phyloP scores from a whole-genome alignment of 2,329 filamentous ascomycete species.

The Aspergillus alliaceus region DNA sequence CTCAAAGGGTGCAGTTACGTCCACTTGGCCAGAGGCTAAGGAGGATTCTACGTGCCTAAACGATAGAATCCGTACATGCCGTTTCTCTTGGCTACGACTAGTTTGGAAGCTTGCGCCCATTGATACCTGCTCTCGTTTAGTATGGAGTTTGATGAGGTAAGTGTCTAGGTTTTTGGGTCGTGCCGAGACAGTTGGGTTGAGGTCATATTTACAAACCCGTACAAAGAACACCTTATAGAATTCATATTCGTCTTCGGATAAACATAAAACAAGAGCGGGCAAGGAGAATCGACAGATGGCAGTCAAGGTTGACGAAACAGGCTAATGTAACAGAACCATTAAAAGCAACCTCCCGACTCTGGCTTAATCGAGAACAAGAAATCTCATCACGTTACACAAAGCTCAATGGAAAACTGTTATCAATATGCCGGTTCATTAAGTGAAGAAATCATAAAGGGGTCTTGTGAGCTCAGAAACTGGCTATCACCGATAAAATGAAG shows the following conservation, averaged over 20 bases:
- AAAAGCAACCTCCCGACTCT: not conserved
- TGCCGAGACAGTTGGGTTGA: not conserved
- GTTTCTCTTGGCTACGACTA: not conserved
- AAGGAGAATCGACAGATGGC: not conserved
- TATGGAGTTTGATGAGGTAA: too few species aligned
- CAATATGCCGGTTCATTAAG: not conserved
- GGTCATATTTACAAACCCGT: not conserved
- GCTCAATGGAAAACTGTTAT: not conserved
- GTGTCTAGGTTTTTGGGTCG: too few species aligned
- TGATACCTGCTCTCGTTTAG: too few species aligned
- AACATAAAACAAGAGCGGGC: not conserved
- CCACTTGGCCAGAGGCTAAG: too few species aligned
- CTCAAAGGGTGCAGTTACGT: too few species aligned
- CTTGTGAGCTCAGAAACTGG: not conserved
- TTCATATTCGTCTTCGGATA: not conserved
- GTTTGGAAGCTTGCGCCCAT: not conserved
- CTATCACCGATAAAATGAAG: conserved; percentile 39
- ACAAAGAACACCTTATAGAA: not conserved
- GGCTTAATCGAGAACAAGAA: not conserved
- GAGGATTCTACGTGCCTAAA: too few species aligned
- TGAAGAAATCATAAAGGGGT: not conserved
- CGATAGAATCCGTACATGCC: not conserved
- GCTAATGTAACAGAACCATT: conserved; percentile 1
- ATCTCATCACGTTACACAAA: conserved; percentile 1
- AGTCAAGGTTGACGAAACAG: conserved; percentile 1